Base-by-base conservation (phyloP, 2,329 filamentous ascomycete species). In the Colletotrichum costaricense region DNA sequence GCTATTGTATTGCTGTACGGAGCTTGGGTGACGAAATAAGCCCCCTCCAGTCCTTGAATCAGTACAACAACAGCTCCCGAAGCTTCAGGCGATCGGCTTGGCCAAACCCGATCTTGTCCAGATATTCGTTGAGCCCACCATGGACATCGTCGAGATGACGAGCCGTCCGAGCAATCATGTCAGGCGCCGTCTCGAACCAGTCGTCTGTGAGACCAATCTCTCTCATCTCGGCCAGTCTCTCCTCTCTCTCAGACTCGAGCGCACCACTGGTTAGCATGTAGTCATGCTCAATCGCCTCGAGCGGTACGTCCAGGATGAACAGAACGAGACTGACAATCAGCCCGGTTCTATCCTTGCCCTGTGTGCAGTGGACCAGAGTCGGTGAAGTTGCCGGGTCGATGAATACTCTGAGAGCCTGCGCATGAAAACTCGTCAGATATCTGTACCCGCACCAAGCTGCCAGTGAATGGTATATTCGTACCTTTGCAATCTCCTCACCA, bases 331-430 rank as follows among this genome's bases (percentile, higher is more conserved):
- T 85, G 5, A 94, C 86, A 12, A 94, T 86, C 14, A 97, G 84
- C 0, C 95, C 95, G 1, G 91, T 95, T 2, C 95, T 89, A 79
- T 97, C 95, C 80, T 97, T 98, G 71, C 95, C 95, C 78, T 97
- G 94, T 0, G 95, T 97, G 81, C 95, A 98, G 81, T 97, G 94
- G 2, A 97, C 84, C 8, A 97, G 80, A 1, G 92, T 82, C 0
- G 95, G 94, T 75, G 91, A 90, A 19, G 60, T 35, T 0, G 81
- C 76, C 2, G 84, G 80, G 1, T 86, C 80, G 11, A 86, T 82
- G 28, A 90, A 81, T 7, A 89, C 81, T 8, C 84, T 82, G 49
- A 92, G 88, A 33, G 88, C 83, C 77, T 86, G 63, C n/a, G 6
- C 42, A 49, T 49, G 19, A 22, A 22, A 49, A 35, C 9, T 30